Conservation (phyloP, 2,329 filamentous ascomycete species). For the Talaromyces sp. region DNA sequence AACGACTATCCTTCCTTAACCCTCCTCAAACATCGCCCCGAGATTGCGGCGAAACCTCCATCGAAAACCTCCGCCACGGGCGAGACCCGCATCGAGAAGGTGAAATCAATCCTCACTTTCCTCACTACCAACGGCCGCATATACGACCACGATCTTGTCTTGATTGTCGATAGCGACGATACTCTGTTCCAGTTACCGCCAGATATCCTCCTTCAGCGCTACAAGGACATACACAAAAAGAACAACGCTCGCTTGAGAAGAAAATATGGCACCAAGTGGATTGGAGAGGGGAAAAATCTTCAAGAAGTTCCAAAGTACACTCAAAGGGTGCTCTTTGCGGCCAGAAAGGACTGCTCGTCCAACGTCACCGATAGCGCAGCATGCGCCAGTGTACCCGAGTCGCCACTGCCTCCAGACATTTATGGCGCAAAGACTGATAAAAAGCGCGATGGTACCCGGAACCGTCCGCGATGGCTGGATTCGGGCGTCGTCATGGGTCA, state of each 20-base stretch:
- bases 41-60: conserved; percentile 5
- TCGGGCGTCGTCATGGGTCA: conserved; percentile 48
- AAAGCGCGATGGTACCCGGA: conserved; percentile 30
- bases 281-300: conserved; percentile 15
- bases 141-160: conserved; percentile 55
- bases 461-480: conserved; percentile 46
- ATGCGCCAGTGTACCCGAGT: conserved; percentile 51
- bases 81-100: conserved; percentile 41
- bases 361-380: conserved; percentile 39
- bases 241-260: conserved; percentile 49
- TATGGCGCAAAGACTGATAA: conserved; percentile 44
- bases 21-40: conserved; percentile 42
- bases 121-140: conserved; percentile 45
- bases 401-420: conserved; percentile 45
- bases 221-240: conserved; percentile 50
- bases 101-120: conserved; percentile 44
- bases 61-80: conserved; percentile 26
- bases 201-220: conserved; percentile 58
- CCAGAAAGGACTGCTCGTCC: conserved; percentile 50
- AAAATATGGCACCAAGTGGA: conserved; percentile 42
- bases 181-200: conserved; percentile 62
- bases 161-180: conserved; percentile 61
- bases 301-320: conserved; percentile 38
- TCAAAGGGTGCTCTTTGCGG: conserved; percentile 53
- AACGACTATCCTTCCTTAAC: conserved; percentile 56